Conservation (phyloP, 148 eudicot genomes). For the Arctostaphylos glauca region DNA sequence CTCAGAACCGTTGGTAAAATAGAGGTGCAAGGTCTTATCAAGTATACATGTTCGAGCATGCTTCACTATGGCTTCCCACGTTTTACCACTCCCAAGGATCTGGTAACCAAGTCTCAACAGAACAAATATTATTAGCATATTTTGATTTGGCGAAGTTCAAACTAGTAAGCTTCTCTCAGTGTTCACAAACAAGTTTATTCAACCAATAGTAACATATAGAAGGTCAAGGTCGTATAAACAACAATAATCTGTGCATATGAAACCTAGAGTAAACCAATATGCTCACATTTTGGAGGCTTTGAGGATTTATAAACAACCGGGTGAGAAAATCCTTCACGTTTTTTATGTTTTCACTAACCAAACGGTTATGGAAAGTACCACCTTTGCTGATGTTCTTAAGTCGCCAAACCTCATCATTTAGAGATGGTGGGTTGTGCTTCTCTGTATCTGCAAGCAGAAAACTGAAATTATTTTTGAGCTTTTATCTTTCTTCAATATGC, state of each 20-base stretch:
- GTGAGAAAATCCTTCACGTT: slow-evolving; percentile 71
- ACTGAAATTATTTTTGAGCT: background rate
- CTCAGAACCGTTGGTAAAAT: slow-evolving; percentile 39
- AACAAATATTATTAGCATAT: background rate
- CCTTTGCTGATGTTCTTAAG: slow-evolving; percentile 62
- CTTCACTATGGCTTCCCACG: slow-evolving; percentile 55
- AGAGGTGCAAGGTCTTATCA: slow-evolving; percentile 48
- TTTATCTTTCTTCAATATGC: background rate
- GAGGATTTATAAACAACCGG: slow-evolving; percentile 46
- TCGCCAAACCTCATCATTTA: slow-evolving; percentile 71
- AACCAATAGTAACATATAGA: background rate
- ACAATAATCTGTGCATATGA: background rate
- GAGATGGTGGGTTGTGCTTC: slow-evolving; percentile 69
- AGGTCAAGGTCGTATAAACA: background rate
- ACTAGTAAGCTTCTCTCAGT: background rate
- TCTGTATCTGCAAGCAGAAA: slow-evolving; percentile 53
- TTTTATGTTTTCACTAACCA: slow-evolving; percentile 42
- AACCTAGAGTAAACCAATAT: background rate
- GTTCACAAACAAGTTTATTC: background rate
- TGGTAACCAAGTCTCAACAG: slow-evolving; percentile 26
- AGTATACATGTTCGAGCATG: slow-evolving; percentile 64
- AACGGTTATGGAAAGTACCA: slow-evolving; percentile 58
- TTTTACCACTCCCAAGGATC: slow-evolving; percentile 61
- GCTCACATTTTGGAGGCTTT: slow-evolving; percentile 58
- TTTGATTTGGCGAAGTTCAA: background rate